These are phyloP conservation scores for Alternaria novae-zelandiae DNA, from an alignment of 2,329 filamentous ascomycete genomes.

Conservation along the genomic window DNA sequence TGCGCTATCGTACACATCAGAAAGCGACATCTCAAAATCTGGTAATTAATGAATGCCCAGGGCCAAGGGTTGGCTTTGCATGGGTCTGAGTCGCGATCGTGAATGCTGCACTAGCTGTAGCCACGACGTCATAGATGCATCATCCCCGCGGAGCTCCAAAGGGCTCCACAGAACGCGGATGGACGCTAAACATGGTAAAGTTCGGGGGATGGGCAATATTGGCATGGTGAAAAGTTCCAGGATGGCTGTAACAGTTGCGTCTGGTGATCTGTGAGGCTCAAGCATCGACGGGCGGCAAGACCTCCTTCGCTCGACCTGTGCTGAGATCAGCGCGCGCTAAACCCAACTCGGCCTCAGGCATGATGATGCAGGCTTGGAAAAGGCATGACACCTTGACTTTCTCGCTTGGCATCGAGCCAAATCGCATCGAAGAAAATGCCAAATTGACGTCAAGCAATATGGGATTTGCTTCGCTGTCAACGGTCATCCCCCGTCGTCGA, in stretches of 20 bases:
- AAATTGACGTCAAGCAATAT: conserved; percentile 15
- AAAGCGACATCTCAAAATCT: conserved; percentile 6
- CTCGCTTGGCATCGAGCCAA: conserved; percentile 1
- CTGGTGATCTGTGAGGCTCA: neutral
- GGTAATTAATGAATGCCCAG: neutral
- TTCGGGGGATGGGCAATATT: neutral
- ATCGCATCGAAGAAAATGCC: neutral
- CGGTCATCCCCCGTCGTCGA: neutral
- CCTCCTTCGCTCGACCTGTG: neutral
- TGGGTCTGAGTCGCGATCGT: neutral
- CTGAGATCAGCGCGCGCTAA: neutral
- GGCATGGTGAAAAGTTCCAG: neutral
- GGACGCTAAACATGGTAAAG: neutral
- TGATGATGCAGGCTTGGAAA: neutral
- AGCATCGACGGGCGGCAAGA: neutral
- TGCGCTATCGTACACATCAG: conserved; percentile 9
- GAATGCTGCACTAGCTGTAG: neutral
- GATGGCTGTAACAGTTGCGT: neutral
- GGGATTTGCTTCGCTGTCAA: conserved; percentile 1
- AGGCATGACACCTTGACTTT: conserved; percentile 12
- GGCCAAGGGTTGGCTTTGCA: neutral
- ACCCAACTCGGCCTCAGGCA: neutral
- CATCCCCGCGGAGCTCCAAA: conserved; percentile 2
- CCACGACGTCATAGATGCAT: conserved; percentile 16
- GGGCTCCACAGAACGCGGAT: neutral